These are phyloP conservation scores for Bimuria novae-zelandiae DNA, from an alignment of 2,329 filamentous ascomycete species.

Conservation along the genomic window DNA sequence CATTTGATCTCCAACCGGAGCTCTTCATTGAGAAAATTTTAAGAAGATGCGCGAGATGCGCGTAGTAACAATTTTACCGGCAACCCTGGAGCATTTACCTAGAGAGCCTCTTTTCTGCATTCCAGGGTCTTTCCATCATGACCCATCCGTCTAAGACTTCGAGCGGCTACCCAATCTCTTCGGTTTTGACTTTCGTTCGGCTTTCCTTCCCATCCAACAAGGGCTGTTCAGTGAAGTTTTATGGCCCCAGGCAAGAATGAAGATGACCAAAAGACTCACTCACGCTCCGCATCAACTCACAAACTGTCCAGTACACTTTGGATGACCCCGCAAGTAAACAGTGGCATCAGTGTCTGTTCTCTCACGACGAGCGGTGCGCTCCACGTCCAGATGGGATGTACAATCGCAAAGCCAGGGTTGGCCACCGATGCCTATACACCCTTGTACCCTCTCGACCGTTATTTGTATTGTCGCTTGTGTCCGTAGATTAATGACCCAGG, in stretches of 20 bases:
- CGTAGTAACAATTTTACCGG: slow-evolving; percentile 1
- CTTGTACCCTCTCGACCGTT: slow-evolving; percentile 20
- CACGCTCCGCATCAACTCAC: slow-evolving; percentile 15
- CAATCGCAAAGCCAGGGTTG: slow-evolving; percentile 24
- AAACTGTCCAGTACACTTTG: slow-evolving; percentile 7
- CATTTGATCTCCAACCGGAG: slow-evolving; percentile 14
- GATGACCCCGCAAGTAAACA: slow-evolving; percentile 4
- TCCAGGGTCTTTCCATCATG: background rate
- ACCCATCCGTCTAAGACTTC: background rate
- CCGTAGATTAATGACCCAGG: slow-evolving; percentile 21
- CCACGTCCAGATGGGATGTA: slow-evolving; percentile 18
- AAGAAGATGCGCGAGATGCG: slow-evolving; percentile 3
- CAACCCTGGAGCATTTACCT: background rate
- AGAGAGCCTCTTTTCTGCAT: background rate
- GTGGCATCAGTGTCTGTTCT: no score
- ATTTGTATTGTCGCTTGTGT: slow-evolving; percentile 16
- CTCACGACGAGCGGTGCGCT: background rate
- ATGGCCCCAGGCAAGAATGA: no score
- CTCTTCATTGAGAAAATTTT: slow-evolving; percentile 13
- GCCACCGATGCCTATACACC: slow-evolving; percentile 21
- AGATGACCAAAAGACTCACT: slow-evolving; percentile 3
- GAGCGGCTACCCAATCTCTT: slow-evolving; percentile 7
- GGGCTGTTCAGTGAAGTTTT: no score
- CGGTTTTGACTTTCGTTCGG: background rate
- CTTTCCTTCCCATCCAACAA: no score